phyloP scores from a whole-genome alignment of 768 basidiomycete genomes.

The Crucibulum laeve region DNA sequence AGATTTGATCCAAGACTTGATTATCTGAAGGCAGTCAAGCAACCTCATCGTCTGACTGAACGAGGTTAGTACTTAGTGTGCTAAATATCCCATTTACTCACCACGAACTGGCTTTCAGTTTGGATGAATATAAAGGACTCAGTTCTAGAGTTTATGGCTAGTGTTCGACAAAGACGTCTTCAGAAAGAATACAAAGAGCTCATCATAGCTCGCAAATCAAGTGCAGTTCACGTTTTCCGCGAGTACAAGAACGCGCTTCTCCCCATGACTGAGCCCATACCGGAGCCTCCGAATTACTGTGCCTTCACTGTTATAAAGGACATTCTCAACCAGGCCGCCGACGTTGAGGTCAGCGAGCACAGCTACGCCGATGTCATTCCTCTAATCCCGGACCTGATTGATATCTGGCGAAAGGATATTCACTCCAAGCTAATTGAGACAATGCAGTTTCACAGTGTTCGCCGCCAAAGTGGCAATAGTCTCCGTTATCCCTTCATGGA shows the following conservation, averaged over 20 bases:
- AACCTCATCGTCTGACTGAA: conserved; percentile 43
- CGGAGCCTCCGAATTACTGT: conserved; percentile 43
- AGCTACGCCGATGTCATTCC: conserved; percentile 33
- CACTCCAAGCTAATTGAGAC: conserved; percentile 16
- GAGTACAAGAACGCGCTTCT: conserved; percentile 36
- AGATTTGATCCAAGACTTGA: conserved; percentile 33
- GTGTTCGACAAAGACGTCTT: conserved; percentile 38
- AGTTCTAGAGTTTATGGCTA: conserved; percentile 42
- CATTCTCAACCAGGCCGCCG: conserved; percentile 34
- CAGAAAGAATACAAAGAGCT: conserved; percentile 35
- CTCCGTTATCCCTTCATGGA: conserved; percentile 9
- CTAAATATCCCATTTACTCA: neutral
- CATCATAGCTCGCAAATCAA: conserved; percentile 32
- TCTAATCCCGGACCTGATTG: conserved; percentile 32
- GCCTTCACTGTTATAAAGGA: conserved; percentile 32
- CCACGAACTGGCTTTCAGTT: conserved; percentile 25
- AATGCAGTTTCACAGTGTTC: conserved; percentile 6
- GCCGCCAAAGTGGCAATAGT: neutral
- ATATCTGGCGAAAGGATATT: conserved; percentile 33
- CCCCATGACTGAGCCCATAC: conserved; percentile 39
- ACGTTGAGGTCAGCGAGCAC: conserved; percentile 30
- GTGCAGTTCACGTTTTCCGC: conserved; percentile 37
- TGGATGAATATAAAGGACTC: conserved; percentile 46
- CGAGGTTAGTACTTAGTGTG: conserved; percentile 32
- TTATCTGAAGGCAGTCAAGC: conserved; percentile 41